These are phyloP conservation scores for Nitzschia inconspicua DNA, from an alignment of 108 stramenopile species.

Conservation along the genomic window DNA sequence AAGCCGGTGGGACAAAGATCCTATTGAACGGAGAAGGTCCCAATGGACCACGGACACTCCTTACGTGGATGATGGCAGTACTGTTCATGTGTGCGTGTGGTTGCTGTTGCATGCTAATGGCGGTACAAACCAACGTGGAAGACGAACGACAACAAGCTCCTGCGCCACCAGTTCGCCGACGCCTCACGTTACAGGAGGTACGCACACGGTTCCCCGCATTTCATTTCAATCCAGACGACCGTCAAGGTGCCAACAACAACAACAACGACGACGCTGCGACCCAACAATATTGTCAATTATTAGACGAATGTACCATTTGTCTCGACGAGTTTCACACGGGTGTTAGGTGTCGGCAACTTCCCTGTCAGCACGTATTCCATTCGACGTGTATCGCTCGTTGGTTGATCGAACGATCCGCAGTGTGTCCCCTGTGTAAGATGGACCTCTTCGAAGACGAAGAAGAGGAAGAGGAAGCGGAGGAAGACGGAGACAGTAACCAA, in stretches of 20 bases:
- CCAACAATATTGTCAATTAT: neutral
- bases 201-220: conserved; percentile 25
- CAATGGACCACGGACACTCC: conserved; percentile 7
- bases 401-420: conserved; percentile 52
- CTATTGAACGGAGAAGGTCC: conserved; percentile 16
- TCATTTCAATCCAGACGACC: conserved; percentile 16
- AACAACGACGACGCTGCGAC: neutral
- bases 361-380: conserved; percentile 70
- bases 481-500: neutral
- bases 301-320: conserved; percentile 61
- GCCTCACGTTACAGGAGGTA: conserved; percentile 30
- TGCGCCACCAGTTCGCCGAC: conserved; percentile 15
- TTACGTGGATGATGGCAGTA: conserved; percentile 15
- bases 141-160: conserved; percentile 11
- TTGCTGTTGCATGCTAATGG: conserved; percentile 18
- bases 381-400: conserved; percentile 63
- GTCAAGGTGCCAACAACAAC: neutral
- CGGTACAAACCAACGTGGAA: conserved; percentile 1
- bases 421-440: conserved; percentile 60
- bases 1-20: conserved; percentile 11
- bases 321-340: conserved; percentile 63
- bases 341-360: conserved; percentile 47
- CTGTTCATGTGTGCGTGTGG: neutral
- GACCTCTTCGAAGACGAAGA: conserved; percentile 38
- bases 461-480: conserved; percentile 1